A percentile compares a stretch with the other conserved stretches of the same genome.
These are phyloP conservation scores for Oryza meridionalis DNA, from an alignment of 176 grass and related monocot genomes.

Conservation along the genomic window DNA sequence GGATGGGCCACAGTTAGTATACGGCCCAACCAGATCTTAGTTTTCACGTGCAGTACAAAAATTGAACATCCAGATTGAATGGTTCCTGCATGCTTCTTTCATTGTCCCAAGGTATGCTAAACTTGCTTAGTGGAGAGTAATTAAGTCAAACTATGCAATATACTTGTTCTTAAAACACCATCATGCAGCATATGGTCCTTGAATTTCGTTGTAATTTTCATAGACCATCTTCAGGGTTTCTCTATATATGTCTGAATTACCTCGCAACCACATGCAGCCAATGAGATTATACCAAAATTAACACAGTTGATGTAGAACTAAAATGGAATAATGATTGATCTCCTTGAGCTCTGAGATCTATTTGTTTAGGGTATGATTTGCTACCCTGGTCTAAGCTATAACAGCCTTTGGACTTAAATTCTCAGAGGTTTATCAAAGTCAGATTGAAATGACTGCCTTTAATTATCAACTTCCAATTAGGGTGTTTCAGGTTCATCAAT, in stretches of 20 bases:
- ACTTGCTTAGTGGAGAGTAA: too few relatives aligned
- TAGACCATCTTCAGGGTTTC: not conserved
- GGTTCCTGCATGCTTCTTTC: too few relatives aligned
- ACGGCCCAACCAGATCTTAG: too few relatives aligned
- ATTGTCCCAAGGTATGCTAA: too few relatives aligned
- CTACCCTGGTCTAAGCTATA: not conserved
- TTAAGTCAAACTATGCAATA: too few relatives aligned
- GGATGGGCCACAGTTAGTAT: too few relatives aligned
- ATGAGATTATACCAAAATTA: not conserved
- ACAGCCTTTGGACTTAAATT: not conserved
- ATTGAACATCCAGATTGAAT: too few relatives aligned
- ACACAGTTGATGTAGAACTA: not conserved
- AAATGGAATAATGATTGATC: not conserved
- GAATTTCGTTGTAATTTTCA: too few relatives aligned
- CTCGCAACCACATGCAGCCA: not conserved
- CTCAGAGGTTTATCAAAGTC: not conserved
- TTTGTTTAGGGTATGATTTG: not conserved
- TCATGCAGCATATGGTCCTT: too few relatives aligned
- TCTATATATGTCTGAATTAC: not conserved
- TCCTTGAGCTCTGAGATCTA: not conserved
- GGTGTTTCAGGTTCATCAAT: not conserved
- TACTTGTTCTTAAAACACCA: too few relatives aligned
- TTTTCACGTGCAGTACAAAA: too few relatives aligned
- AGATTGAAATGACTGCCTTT: not conserved
- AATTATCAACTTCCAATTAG: not conserved